Percentiles rank a stretch among this genome's conserved stretches.
Evolutionary conservation across 2,329 filamentous ascomycete species (phyloP).

Genomic region (Arthrobotrys iridis): DNA sequence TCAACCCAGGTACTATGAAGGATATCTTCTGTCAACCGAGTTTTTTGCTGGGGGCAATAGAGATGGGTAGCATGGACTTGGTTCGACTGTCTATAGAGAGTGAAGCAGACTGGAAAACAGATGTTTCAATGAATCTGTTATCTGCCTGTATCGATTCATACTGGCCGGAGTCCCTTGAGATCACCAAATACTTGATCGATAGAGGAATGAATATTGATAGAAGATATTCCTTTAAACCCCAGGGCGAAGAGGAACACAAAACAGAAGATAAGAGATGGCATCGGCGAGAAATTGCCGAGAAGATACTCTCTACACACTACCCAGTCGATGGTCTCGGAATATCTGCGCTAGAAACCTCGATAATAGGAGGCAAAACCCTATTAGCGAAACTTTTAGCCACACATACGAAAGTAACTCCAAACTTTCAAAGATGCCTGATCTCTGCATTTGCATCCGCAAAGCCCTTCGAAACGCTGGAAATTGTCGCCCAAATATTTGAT

Average conservation of each 20-base stretch:
- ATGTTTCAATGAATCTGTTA: neutral
- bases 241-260: neutral
- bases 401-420: neutral
- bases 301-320: neutral
- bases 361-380: neutral
- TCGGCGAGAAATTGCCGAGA: neutral
- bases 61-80: neutral
- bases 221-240: neutral
- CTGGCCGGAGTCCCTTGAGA: neutral
- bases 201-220: neutral
- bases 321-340: neutral
- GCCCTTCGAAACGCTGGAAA: neutral
- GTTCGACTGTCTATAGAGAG: neutral
- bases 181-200: neutral
- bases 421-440: neutral
- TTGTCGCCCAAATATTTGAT: neutral
- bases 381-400: neutral
- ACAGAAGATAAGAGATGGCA: no score
- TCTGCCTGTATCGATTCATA: neutral
- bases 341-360: neutral
- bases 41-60: neutral
- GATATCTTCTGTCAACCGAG: neutral
- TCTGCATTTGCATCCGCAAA: neutral
- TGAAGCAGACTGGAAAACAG: neutral
- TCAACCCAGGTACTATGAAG: neutral